These are phyloP conservation scores for Diplodia sapinea DNA, from an alignment of 2,329 filamentous ascomycete genomes.

Conservation along the genomic window DNA sequence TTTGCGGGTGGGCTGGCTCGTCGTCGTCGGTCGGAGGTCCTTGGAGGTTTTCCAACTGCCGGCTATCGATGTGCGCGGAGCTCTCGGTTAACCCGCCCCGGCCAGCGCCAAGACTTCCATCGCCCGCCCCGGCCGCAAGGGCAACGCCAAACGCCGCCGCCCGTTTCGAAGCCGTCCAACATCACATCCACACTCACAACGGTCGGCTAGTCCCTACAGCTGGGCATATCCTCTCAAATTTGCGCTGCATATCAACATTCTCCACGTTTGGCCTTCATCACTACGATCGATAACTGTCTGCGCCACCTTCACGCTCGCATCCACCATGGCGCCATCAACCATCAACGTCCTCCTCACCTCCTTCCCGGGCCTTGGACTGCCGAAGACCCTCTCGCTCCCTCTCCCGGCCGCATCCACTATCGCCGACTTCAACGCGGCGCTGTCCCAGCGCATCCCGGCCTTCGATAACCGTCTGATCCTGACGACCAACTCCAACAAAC, in stretches of 20 bases:
- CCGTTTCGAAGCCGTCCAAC: not conserved
- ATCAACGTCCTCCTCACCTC: constrained; percentile 86
- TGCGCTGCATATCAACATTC: not conserved
- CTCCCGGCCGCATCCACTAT: constrained; percentile 69
- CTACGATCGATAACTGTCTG: not conserved
- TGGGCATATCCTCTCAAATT: not conserved
- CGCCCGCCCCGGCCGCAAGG: not conserved
- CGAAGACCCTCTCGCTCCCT: constrained; percentile 81
- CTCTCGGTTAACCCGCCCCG: constrained; percentile 27
- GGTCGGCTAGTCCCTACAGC: not conserved
- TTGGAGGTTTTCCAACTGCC: constrained; percentile 22
- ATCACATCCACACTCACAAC: not conserved
- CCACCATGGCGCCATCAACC: constrained; percentile 61
- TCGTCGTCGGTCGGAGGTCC: constrained; percentile 31
- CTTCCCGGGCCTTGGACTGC: constrained; percentile 81
- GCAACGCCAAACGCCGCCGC: constrained; percentile 4
- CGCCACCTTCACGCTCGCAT: not conserved
- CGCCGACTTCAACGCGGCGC: constrained; percentile 70
- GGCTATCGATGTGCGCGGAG: constrained; percentile 24
- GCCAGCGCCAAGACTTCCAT: not conserved
- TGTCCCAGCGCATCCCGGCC: constrained; percentile 63
- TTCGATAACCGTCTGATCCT: constrained; percentile 70
- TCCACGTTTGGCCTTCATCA: too few species aligned
- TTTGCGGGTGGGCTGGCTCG: constrained; percentile 27
- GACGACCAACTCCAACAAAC: constrained; percentile 79